Conservation (phyloP, 2,329 filamentous ascomycete species). For the Fusarium nanum region DNA sequence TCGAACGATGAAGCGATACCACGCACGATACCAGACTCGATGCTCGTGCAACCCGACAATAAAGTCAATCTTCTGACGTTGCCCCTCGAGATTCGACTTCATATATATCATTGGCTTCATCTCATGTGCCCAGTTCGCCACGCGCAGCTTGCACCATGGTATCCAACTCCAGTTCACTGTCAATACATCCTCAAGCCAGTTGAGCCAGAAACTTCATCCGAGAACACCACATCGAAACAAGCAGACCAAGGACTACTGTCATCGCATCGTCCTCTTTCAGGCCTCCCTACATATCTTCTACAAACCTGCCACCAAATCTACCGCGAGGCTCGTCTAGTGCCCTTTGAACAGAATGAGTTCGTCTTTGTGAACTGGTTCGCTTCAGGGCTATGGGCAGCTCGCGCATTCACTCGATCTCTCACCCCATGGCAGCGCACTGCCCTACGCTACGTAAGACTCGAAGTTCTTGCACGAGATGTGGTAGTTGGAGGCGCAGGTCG, state of each 20-base stretch:
- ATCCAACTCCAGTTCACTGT: conserved; percentile 51
- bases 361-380: conserved; percentile 60
- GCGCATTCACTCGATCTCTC: conserved; percentile 51
- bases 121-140: conserved; percentile 54
- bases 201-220: not conserved
- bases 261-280: conserved; percentile 52
- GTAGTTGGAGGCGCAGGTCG: conserved; percentile 42
- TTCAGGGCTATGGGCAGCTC: conserved; percentile 57
- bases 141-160: conserved; percentile 55
- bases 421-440: conserved; percentile 56
- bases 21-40: conserved; percentile 15
- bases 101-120: conserved; percentile 59
- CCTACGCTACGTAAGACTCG: conserved; percentile 56
- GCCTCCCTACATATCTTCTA: conserved; percentile 57
- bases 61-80: conserved; percentile 48
- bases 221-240: not conserved
- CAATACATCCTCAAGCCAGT: conserved; percentile 49
- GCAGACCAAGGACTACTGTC: conserved; percentile 43
- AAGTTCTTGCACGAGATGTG: conserved; percentile 56
- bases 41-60: not conserved
- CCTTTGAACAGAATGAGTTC: conserved; percentile 59
- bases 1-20: conserved; percentile 16
- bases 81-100: conserved; percentile 59
- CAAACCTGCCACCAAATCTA: conserved; percentile 56
- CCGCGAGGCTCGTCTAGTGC: conserved; percentile 54